A percentile compares a stretch with the other conserved stretches of the same genome.
These are phyloP conservation scores for Penicillium occitanis DNA, from an alignment of 2,329 filamentous ascomycete genomes.

Conservation along the genomic window DNA sequence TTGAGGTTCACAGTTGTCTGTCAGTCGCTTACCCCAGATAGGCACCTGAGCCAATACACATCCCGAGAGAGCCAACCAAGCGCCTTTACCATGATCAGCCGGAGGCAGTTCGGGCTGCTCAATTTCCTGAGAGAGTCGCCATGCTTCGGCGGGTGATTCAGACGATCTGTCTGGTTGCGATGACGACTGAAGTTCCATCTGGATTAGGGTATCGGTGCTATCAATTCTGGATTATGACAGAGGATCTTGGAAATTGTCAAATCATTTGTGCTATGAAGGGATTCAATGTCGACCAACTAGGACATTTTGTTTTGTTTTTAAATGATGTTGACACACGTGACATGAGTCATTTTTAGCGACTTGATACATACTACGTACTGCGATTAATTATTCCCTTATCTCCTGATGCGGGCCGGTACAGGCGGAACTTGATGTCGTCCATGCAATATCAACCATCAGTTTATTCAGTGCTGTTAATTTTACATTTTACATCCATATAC, in stretches of 20 bases:
- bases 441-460: too few relatives aligned
- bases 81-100: constrained; percentile 52
- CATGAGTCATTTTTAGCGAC: not conserved
- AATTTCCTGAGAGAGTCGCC: not conserved
- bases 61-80: constrained; percentile 53
- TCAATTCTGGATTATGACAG: not conserved
- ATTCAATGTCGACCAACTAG: not conserved
- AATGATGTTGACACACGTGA: not conserved
- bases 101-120: constrained; percentile 36
- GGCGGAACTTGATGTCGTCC: not conserved
- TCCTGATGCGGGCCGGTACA: not conserved
- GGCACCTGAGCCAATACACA: constrained; percentile 56
- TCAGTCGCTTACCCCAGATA: constrained; percentile 49
- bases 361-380: not conserved
- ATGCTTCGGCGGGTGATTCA: not conserved
- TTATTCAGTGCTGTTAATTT: too few relatives aligned
- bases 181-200: not conserved
- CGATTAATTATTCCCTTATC: not conserved
- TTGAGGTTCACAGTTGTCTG: not conserved
- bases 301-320: not conserved
- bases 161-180: not conserved
- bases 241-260: not conserved
- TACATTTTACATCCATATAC: too few relatives aligned
- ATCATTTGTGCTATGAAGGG: not conserved
- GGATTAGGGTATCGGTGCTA: not conserved